Conservation (phyloP, 106 monocot species). For the Dendrobium catenatum region DNA sequence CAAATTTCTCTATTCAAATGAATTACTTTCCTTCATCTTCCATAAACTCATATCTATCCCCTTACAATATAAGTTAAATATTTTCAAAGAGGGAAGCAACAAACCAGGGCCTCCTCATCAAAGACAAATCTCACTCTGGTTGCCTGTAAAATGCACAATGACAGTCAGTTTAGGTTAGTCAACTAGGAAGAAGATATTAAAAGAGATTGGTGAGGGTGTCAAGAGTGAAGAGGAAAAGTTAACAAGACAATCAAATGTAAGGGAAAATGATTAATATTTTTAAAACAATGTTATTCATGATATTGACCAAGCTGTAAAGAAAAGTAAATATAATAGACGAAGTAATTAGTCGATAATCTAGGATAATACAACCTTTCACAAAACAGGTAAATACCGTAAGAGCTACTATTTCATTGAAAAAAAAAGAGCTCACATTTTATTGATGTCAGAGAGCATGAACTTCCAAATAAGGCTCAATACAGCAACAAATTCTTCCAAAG, state of each 20-base stretch:
- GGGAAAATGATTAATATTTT: neutral
- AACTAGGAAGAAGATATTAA: constrained; percentile 1
- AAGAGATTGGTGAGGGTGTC: neutral
- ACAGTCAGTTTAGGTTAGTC: constrained; percentile 9
- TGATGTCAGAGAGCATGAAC: neutral
- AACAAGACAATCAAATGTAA: neutral
- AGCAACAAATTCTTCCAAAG: neutral
- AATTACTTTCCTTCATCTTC: neutral
- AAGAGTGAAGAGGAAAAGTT: neutral
- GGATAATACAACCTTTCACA: neutral
- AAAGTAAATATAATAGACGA: too few relatives aligned
- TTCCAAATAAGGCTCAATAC: neutral
- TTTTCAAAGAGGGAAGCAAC: constrained; percentile 18
- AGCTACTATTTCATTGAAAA: neutral
- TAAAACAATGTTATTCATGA: neutral
- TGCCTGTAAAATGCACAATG: constrained; percentile 40
- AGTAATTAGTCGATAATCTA: neutral
- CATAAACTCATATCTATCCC: neutral
- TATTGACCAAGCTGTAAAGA: neutral
- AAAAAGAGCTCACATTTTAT: neutral
- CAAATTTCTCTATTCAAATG: neutral
- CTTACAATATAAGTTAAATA: neutral
- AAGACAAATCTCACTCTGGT: constrained; percentile 97
- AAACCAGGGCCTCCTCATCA: constrained; percentile 89
- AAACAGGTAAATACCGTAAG: neutral